Conservation (phyloP, 2,329 filamentous ascomycete species). For the Verticillium dahliae region DNA sequence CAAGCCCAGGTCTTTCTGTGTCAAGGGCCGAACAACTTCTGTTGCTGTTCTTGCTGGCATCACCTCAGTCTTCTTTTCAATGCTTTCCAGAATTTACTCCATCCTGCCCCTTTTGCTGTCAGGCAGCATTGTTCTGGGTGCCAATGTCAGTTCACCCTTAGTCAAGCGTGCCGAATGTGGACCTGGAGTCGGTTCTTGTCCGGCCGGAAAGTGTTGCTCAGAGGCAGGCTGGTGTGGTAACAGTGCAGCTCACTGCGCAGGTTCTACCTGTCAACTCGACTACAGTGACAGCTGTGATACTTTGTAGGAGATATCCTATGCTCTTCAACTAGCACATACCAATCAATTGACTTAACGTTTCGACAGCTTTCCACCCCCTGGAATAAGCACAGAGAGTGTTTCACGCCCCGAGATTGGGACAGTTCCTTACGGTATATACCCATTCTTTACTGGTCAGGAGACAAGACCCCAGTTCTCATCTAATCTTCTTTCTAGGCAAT, state of each 20-base stretch:
- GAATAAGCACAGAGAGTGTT: conserved; percentile 22
- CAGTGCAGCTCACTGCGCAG: conserved; percentile 24
- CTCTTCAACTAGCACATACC: background rate
- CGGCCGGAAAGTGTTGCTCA: conserved; percentile 26
- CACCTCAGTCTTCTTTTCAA: background rate
- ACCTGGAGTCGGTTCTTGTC: conserved; percentile 25
- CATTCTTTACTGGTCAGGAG: conserved; percentile 12
- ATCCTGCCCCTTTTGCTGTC: conserved; percentile 6
- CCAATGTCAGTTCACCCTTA: conserved; percentile 7
- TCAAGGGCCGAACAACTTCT: too few species aligned
- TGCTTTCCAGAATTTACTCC: background rate
- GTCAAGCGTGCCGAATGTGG: conserved; percentile 21
- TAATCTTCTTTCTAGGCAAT: conserved; percentile 14
- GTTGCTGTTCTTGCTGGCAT: background rate
- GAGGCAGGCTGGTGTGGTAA: conserved; percentile 30
- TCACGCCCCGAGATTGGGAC: conserved; percentile 22
- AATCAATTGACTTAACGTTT: background rate
- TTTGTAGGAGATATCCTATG: conserved; percentile 24
- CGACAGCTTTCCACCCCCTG: conserved; percentile 22
- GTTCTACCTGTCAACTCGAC: conserved; percentile 29
- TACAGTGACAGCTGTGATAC: conserved; percentile 33
- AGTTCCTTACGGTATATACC: conserved; percentile 28
- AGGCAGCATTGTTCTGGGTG: conserved; percentile 6
- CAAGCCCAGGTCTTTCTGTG: too few species aligned
- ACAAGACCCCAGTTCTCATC: background rate